Base-by-base conservation (phyloP, 2,329 filamentous ascomycete genomes). In the Cryoendolithus antarcticus region DNA sequence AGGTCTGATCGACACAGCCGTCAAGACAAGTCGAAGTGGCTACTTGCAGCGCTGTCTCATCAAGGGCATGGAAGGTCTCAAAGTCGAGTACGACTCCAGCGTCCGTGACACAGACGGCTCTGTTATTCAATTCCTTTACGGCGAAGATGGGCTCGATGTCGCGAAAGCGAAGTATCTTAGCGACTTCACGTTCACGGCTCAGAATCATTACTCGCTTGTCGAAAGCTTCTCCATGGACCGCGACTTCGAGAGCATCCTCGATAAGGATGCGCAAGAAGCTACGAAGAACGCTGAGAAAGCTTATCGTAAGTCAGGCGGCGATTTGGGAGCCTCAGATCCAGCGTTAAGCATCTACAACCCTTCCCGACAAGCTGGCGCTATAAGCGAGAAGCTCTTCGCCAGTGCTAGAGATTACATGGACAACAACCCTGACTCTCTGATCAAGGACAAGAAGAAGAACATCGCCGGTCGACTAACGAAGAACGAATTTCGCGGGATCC, bases 11-110 rank as follows among this genome's bases (percentile, higher is more conserved):
- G 91, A 98, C 72, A 98, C 91, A 12, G 91, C 91, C 47, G 91
- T 98, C 61, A 98, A 98, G 66, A 98, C 91, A 1, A 93, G 89
- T 7, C 81, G 91, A 56, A 96, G 91, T 21, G 93, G 91, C 44
- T 98, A 98, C 58, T 70, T 98, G 37, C 91, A 98, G 60, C 75
- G 93, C 57, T 98, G 91, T 71, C 72, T 98, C 46, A 93, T 98
- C 66, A 98, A 98, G 67, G 91, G 91, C 45, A 93, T 98, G 82
- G 91, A 98, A 62, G 91, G 91, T 3, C 70, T 96, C 32, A 82
- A 79, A 52, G 86, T 93, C 2, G 79, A 88, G 44, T 96, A 98
- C 58, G 91, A 98, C 55, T 88, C 81, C 6, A 93, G 88, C 1
- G 91, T 98, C 10, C 78, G 91, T 46, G 89, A 98, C 53, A 80